Evolutionary conservation across 176 grass and related monocot species (phyloP), one percentile per base, ranked within the genome.

Genomic region (Bothriochloa decipiens): DNA sequence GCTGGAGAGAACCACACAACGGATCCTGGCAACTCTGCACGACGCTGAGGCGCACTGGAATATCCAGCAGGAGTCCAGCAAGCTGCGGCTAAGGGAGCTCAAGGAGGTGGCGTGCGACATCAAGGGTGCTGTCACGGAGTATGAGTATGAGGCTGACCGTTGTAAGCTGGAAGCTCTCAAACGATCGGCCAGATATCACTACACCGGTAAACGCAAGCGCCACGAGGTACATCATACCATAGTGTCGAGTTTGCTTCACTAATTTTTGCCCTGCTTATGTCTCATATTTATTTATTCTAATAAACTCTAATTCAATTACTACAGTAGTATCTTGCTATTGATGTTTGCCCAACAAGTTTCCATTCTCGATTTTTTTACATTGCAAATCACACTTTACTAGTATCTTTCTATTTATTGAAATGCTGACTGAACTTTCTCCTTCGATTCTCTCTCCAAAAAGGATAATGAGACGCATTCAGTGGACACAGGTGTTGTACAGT

Each of bases 21-120:
- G 75, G 75, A 78, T 78, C 36, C 57, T 16, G 4, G 35, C 75
- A 16, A 78, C 37, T 0, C 57, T 78, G 57, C 57, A 28, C 57
- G 75, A 78, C 7, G 75, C 57, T 1, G 75, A 78, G 57, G 11
- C 8, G 37, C 36, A 63, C 36, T 78, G 75, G 75, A 64, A 78
- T n/a, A 78, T 43, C 1, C 11, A 8, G 18, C n/a, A 78, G 37
- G 57, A 78, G 11, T 78, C 75, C 57, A 16, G 57, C 57, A 78
- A 27, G 57, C 57, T 78, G 57, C 36, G 75, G n/a, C 57, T 78
- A 12, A 16, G 23, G 57, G 75, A 78, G 55, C 75, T 78, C 55
- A 78, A 78, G 75, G 55, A 63, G 3, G 1, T 78, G 11, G 75
- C 36, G 2, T 11, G 17, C 20, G 13, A 78, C 35, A 7, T 23